Evolutionary conservation across 2,329 filamentous ascomycete species (phyloP), one percentile per base, ranked within the genome.

Genomic region (Teratosphaeria nubilosa): DNA sequence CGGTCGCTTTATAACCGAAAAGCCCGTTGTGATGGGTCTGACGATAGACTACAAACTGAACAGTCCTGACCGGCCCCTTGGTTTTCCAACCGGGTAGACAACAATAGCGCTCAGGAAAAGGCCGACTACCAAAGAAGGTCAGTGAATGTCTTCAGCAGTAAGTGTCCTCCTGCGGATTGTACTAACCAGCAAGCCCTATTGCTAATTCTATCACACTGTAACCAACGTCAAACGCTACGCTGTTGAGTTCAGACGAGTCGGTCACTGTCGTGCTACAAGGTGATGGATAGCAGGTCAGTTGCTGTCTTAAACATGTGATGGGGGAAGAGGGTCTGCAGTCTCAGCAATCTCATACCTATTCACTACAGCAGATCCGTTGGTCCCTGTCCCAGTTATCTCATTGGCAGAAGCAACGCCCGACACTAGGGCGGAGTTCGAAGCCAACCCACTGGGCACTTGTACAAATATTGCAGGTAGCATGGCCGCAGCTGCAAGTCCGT

Each of bases 401-500:
- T 84, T 77, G 0, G 83, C 82, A 2, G 77, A 79, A 10, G 77
- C 77, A 51, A 86, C 75, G 14, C 83, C 82, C 0, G 77, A 75
- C 1, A 86, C 77, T 20, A 86, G 68, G 14, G 76, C 79, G 1
- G 83, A 83, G 56, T 76, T 78, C 1, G 83, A 82, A 2, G 82
- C 80, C 2, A 86, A 73, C 1, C 82, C 83, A 2, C 77, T 81
- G 0, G 83, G 83, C 0, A 86, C 82, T 59, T 84, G 81, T 1
- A 85, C 81, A 62, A 95, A 95, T 62, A 96, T 95, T 5, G 87
- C 91, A 0, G 91, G 91, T 10, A 96, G 76, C 79, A 96, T 89
- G 1, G 88, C 87, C 0, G 90, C 89, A 0, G 90, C 90, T 0
- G 91, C 91, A 2, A 95, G 82, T 1, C 87, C 88, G 69, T 91